These are phyloP conservation scores for Amanita jacksonii DNA, from an alignment of 768 basidiomycete species.

Conservation along the genomic window DNA sequence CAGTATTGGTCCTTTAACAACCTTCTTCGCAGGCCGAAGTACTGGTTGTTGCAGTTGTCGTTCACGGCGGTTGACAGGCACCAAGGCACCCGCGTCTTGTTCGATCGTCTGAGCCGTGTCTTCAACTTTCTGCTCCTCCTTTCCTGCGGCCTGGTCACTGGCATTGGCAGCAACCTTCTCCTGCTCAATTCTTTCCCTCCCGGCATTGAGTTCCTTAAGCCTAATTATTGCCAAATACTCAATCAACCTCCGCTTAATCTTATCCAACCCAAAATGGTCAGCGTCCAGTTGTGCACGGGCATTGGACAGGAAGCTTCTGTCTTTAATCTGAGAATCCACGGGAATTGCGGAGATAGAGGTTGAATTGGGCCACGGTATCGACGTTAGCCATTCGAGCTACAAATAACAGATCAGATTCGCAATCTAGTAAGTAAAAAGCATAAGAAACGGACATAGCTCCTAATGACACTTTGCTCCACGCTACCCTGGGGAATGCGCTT, in stretches of 20 bases:
- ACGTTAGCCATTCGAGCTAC: constrained; percentile 87
- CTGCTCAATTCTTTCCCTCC: constrained; percentile 25
- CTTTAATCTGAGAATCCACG: constrained; percentile 24
- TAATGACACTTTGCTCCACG: constrained; percentile 84
- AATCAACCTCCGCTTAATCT: constrained; percentile 84
- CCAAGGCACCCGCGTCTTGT: constrained; percentile 16
- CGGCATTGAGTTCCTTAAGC: constrained; percentile 38
- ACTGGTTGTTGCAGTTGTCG: constrained; percentile 9
- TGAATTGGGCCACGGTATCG: constrained; percentile 72
- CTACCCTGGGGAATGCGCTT: constrained; percentile 85
- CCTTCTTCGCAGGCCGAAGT: constrained; percentile 21
- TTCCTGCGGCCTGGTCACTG: constrained; percentile 3
- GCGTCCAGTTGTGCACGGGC: constrained; percentile 78
- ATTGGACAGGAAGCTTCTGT: constrained; percentile 50
- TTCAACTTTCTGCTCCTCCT: constrained; percentile 9
- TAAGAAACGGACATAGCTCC: constrained; percentile 57
- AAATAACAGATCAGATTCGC: constrained; percentile 4
- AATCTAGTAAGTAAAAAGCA: constrained; percentile 11
- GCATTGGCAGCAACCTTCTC: constrained; percentile 16
- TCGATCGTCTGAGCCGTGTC: constrained; percentile 18
- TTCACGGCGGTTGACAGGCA: constrained; percentile 10
- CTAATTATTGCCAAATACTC: constrained; percentile 89
- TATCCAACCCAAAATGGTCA: constrained; percentile 88
- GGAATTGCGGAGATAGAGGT: constrained; percentile 15
- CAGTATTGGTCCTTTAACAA: constrained; percentile 66